Evolutionary conservation across 2,329 filamentous ascomycete genomes (phyloP).

Genomic region (Gliomastix tumulicola): DNA sequence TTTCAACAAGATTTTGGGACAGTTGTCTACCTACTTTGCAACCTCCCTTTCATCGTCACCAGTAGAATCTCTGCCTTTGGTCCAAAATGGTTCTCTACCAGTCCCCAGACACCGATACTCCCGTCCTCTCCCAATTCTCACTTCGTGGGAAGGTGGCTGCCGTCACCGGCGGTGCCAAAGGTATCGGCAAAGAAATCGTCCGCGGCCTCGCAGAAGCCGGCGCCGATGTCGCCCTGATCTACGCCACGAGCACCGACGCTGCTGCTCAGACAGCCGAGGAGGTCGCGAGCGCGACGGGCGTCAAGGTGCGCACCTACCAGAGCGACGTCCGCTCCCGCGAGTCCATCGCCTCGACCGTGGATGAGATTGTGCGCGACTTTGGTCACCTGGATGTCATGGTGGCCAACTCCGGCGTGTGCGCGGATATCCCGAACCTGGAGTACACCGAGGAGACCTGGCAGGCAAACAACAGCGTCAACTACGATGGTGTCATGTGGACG

Average conservation of each 20-base stretch:
- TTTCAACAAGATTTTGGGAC: no score
- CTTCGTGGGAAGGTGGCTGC: constrained; percentile 31
- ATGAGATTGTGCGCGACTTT: constrained; percentile 24
- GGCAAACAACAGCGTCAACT: constrained; percentile 29
- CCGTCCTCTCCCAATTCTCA: constrained; percentile 6
- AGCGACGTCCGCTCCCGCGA: constrained; percentile 24
- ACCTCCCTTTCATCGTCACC: no score
- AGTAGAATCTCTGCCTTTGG: no score
- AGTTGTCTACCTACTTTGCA: no score
- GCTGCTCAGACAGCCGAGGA: constrained; percentile 47
- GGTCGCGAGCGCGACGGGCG: constrained; percentile 23
- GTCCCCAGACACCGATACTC: not conserved
- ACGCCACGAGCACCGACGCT: not conserved
- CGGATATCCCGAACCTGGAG: constrained; percentile 26
- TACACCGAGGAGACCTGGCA: constrained; percentile 29
- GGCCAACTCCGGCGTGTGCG: constrained; percentile 31
- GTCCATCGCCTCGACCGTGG: constrained; percentile 14
- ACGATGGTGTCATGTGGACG: constrained; percentile 33
- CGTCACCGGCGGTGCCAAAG: constrained; percentile 38
- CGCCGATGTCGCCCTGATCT: not conserved
- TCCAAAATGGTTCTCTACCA: not conserved
- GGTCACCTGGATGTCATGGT: constrained; percentile 31
- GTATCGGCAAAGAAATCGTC: constrained; percentile 41
- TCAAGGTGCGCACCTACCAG: constrained; percentile 23
- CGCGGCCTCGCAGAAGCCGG: constrained; percentile 24